phyloP scores from a whole-genome alignment of 345 rosid species.

The Arabis alpina region DNA sequence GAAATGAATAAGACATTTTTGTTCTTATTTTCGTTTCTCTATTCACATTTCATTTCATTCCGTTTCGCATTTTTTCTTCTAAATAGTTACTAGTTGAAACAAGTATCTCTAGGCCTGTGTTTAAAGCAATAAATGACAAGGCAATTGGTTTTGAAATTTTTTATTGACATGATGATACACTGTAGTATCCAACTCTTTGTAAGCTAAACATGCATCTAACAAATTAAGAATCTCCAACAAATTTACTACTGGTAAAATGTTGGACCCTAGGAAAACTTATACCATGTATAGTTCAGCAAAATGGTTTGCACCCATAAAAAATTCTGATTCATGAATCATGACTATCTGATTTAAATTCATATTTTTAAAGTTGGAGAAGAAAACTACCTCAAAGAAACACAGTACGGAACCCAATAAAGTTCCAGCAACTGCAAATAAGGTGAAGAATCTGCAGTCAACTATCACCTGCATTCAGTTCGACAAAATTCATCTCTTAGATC shows the following conservation, averaged over 20 bases:
- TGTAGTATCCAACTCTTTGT: too few species aligned
- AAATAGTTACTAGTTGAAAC: background rate
- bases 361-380: background rate
- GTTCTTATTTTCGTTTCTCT: background rate
- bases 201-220: too few species aligned
- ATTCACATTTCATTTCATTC: background rate
- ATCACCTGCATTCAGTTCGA: constrained; percentile 51
- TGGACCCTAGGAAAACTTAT: background rate
- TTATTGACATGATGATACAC: too few species aligned
- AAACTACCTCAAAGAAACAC: constrained; percentile 71
- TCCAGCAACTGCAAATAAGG: constrained; percentile 69
- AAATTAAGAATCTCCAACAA: too few species aligned
- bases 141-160: too few species aligned
- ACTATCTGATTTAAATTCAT: background rate
- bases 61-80: background rate
- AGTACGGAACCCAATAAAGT: constrained; percentile 66
- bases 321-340: constrained; percentile 8
- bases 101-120: background rate
- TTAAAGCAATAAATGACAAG: too few species aligned
- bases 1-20: background rate
- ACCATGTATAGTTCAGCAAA: background rate
- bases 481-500: background rate
- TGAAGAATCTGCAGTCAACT: constrained; percentile 70
- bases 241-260: background rate
- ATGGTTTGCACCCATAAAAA: background rate